phyloP scores from a whole-genome alignment of 2,329 filamentous ascomycete genomes.

The Venturia effusa region DNA sequence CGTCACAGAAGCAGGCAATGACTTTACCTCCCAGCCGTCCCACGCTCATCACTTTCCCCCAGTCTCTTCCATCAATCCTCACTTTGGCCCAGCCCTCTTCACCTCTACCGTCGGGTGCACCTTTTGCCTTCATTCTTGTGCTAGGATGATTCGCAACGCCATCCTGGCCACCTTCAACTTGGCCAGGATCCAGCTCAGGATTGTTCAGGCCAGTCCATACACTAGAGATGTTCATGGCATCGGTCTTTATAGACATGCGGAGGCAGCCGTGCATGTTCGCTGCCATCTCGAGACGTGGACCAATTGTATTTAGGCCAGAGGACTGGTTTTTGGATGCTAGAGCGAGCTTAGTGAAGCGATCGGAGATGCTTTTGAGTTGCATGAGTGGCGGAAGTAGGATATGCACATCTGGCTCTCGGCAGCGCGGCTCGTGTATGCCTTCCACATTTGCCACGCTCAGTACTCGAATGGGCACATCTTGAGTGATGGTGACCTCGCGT shows the following conservation, averaged over 20 bases:
- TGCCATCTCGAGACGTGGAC: constrained; percentile 67
- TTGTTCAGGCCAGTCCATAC: constrained; percentile 80
- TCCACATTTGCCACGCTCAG: constrained; percentile 76
- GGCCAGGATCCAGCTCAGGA: constrained; percentile 70
- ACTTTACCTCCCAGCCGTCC: constrained; percentile 81
- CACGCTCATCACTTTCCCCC: constrained; percentile 88
- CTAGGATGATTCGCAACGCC: constrained; percentile 69
- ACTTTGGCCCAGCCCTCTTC: constrained; percentile 83
- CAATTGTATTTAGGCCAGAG: constrained; percentile 23
- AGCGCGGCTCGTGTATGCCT: constrained; percentile 83
- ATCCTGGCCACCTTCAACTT: constrained; percentile 55
- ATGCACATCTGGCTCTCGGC: constrained; percentile 85
- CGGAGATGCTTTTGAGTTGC: constrained; percentile 86
- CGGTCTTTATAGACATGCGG: constrained; percentile 67
- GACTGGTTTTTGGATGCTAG: constrained; percentile 21
- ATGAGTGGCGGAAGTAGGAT: constrained; percentile 79
- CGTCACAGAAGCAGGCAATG: constrained; percentile 72
- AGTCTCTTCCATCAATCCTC: constrained; percentile 84
- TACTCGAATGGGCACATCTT: constrained; percentile 91
- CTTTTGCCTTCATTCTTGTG: constrained; percentile 57
- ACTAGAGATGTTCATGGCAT: constrained; percentile 74
- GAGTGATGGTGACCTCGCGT: constrained; percentile 84
- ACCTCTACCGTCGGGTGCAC: constrained; percentile 49
- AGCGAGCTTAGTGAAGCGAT: constrained; percentile 86
- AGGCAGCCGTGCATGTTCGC: constrained; percentile 93